Conservation (phyloP, 805 yeast genomes). For the Diddensiella transvaalensis region DNA sequence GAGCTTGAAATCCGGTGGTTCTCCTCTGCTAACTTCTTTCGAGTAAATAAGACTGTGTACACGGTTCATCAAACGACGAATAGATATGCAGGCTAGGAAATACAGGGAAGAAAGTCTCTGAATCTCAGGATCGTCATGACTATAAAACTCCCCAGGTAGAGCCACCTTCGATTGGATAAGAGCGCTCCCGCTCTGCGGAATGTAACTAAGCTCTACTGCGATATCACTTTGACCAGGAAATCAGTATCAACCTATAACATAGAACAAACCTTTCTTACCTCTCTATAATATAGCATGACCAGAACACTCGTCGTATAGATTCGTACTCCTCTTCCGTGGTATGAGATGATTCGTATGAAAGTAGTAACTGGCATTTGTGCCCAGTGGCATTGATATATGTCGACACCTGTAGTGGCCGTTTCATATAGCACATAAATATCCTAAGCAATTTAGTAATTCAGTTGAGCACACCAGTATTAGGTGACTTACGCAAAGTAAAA, state of each 20-base stretch:
- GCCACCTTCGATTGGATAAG: constrained; percentile 12
- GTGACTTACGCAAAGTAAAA: constrained; percentile 14
- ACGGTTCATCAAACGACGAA: constrained; percentile 20
- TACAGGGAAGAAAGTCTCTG: constrained; percentile 16
- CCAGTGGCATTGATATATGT: constrained; percentile 12
- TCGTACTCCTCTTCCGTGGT: constrained; percentile 8
- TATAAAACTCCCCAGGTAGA: constrained; percentile 13
- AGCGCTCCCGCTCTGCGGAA: constrained; percentile 19
- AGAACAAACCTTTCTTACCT: constrained; percentile 4
- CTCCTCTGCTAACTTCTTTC: constrained; percentile 6
- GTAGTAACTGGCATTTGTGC: constrained; percentile 13
- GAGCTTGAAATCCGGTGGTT: constrained; percentile 11
- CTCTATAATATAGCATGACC: constrained; percentile 16
- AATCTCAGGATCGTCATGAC: constrained; percentile 13
- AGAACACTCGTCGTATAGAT: constrained; percentile 13
- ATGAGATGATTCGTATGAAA: constrained; percentile 6
- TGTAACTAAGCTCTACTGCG: constrained; percentile 15
- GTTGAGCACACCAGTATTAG: too few relatives aligned
- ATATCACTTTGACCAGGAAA: too few relatives aligned
- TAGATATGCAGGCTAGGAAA: constrained; percentile 21
- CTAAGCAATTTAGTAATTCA: not conserved
- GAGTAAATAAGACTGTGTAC: constrained; percentile 16
- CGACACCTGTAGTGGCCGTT: constrained; percentile 15
- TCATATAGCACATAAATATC: constrained; percentile 14
- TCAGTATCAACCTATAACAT: too few relatives aligned